Percentiles rank a stretch among this genome's conserved stretches.
phyloP scores from a whole-genome alignment of 148 eudicot genomes.

The Rhododendron ovatum region DNA sequence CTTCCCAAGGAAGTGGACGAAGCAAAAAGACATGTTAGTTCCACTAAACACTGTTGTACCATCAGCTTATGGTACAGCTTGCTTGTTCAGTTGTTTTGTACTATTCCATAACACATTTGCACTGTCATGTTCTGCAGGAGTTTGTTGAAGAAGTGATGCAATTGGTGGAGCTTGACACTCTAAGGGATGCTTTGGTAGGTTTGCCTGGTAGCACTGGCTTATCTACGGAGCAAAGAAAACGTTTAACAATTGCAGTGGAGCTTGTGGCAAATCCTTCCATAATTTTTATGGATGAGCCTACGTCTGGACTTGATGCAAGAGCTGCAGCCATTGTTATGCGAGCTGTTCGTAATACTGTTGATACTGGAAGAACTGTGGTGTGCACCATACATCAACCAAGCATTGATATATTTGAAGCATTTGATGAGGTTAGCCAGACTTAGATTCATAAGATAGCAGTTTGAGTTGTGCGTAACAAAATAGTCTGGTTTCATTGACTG shows the following conservation, averaged over 20 bases:
- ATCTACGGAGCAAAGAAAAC: slow-evolving; percentile 87
- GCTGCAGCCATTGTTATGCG: slow-evolving; percentile 97
- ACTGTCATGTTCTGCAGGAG: slow-evolving; percentile 41
- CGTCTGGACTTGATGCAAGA: slow-evolving; percentile 97
- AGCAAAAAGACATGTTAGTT: slow-evolving; percentile 52
- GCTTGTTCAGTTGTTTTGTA: not conserved
- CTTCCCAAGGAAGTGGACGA: slow-evolving; percentile 55
- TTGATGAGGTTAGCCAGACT: slow-evolving; percentile 66
- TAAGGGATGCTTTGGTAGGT: slow-evolving; percentile 78
- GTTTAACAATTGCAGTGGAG: slow-evolving; percentile 90
- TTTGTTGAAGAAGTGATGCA: slow-evolving; percentile 84
- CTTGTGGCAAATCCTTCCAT: slow-evolving; percentile 96
- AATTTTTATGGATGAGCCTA: slow-evolving; percentile 96
- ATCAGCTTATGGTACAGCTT: not conserved
- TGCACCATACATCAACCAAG: slow-evolving; percentile 98
- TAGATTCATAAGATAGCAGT: not conserved
- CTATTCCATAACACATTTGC: not conserved
- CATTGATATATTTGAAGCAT: slow-evolving; percentile 91
- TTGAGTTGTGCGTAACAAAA: not conserved
- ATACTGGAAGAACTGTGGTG: slow-evolving; percentile 94
- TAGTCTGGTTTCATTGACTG: not conserved
- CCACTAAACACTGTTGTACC: not conserved
- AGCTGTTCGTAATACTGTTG: slow-evolving; percentile 87
- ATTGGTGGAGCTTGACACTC: slow-evolving; percentile 65
- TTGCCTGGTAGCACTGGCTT: slow-evolving; percentile 67